Percentiles rank a stretch among this genome's conserved stretches.
Conservation (phyloP, 768 basidiomycete genomes). For the Auricularia sp. region DNA sequence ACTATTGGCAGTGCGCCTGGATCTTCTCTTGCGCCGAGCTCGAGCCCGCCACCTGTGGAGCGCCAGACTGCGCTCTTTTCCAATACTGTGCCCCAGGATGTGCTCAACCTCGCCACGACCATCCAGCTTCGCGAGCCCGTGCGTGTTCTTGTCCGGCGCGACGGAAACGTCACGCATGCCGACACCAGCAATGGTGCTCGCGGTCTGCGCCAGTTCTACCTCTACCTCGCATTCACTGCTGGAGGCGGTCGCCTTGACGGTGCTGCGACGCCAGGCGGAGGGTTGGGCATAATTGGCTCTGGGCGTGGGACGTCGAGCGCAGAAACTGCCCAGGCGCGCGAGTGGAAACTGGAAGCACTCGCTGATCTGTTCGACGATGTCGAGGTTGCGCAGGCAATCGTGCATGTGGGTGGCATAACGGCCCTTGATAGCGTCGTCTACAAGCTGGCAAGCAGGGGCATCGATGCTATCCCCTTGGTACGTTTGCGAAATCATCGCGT, state of each 20-base stretch:
- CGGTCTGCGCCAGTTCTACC: slow-evolving; percentile 88
- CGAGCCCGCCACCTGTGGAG: slow-evolving; percentile 40
- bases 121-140: slow-evolving; percentile 95
- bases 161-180: slow-evolving; percentile 67
- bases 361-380: slow-evolving; percentile 85
- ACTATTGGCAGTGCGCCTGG: background rate
- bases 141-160: slow-evolving; percentile 90
- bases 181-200: slow-evolving; percentile 65
- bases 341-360: slow-evolving; percentile 92
- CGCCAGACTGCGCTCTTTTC: slow-evolving; percentile 93
- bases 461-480: slow-evolving; percentile 85
- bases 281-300: slow-evolving; percentile 86
- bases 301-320: slow-evolving; percentile 69
- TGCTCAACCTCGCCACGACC: slow-evolving; percentile 86
- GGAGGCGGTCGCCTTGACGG: slow-evolving; percentile 53
- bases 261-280: slow-evolving; percentile 37
- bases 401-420: slow-evolving; percentile 82
- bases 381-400: slow-evolving; percentile 68
- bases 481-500: slow-evolving; percentile 24
- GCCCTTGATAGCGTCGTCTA: slow-evolving; percentile 83
- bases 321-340: slow-evolving; percentile 76
- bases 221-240: slow-evolving; percentile 91
- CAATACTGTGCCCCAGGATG: slow-evolving; percentile 96
- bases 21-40: slow-evolving; percentile 29
- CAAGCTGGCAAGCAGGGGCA: slow-evolving; percentile 73